Evolutionary conservation across 805 yeast genomes (phyloP).

Genomic region (Hanseniaspora lindneri): DNA sequence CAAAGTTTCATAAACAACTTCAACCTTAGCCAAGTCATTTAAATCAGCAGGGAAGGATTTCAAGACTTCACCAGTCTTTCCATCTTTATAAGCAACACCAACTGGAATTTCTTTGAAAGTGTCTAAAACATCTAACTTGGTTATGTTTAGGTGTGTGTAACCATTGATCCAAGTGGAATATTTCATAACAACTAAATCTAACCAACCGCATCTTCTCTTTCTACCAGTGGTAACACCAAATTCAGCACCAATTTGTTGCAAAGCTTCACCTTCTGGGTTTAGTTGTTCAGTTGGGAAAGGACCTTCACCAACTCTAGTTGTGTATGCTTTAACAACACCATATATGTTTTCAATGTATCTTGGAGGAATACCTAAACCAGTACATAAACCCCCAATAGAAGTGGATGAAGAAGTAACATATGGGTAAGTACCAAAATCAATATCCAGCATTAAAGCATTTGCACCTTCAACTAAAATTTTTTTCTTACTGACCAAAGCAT

Average conservation of each 20-base stretch:
- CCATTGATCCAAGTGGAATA: slow-evolving; percentile 89
- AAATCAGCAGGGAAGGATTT: slow-evolving; percentile 89
- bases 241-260: slow-evolving; percentile 90
- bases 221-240: slow-evolving; percentile 97
- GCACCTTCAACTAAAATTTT: slow-evolving; percentile 95
- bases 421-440: slow-evolving; percentile 97
- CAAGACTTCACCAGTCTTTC: slow-evolving; percentile 52
- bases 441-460: slow-evolving; percentile 92
- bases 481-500: slow-evolving; percentile 61
- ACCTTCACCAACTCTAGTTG: slow-evolving; percentile 98
- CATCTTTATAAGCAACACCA: slow-evolving; percentile 69
- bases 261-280: slow-evolving; percentile 70
- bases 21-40: slow-evolving; percentile 68
- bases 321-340: slow-evolving; percentile 97
- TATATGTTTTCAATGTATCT: slow-evolving; percentile 61
- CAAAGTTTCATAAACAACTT: slow-evolving; percentile 78
- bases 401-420: slow-evolving; percentile 92
- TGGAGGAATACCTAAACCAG: slow-evolving; percentile 97
- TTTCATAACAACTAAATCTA: slow-evolving; percentile 86
- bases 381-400: slow-evolving; percentile 94
- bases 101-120: slow-evolving; percentile 77
- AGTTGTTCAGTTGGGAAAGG: slow-evolving; percentile 98
- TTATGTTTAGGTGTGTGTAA: slow-evolving; percentile 84
- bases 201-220: slow-evolving; percentile 98
- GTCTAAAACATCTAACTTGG: slow-evolving; percentile 91